A percentile compares a stretch with the other conserved stretches of the same genome.
phyloP scores from a whole-genome alignment of 352 stramenopile species.

The Pythium periplocum region DNA sequence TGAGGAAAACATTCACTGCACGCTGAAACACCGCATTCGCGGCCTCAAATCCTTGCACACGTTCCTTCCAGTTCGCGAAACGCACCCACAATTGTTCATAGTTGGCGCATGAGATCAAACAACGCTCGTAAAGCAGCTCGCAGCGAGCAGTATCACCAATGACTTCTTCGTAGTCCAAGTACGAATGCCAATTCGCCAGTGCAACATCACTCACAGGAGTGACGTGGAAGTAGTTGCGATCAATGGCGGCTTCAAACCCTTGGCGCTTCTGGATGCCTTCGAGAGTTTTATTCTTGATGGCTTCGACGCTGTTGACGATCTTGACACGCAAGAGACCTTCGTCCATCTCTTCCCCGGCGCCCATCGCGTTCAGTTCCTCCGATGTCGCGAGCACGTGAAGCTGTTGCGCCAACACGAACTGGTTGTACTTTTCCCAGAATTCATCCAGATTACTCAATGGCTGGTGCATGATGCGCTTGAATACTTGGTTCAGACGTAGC shows the following conservation, averaged over 20 bases:
- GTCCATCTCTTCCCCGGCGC: conserved; percentile 60
- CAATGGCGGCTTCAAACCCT: conserved; percentile 67
- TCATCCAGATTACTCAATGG: conserved; percentile 74
- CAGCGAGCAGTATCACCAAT: conserved; percentile 40
- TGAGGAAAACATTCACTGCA: conserved; percentile 62
- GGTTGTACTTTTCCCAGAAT: conserved; percentile 85
- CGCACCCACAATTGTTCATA: conserved; percentile 81
- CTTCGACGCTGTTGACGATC: conserved; percentile 73
- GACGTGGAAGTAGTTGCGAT: conserved; percentile 81
- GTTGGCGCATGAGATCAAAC: conserved; percentile 77
- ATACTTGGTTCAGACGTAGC: conserved; percentile 71
- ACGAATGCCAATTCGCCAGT: conserved; percentile 75
- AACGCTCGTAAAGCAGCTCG: conserved; percentile 70
- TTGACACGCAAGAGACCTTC: conserved; percentile 77
- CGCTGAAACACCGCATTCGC: conserved; percentile 62
- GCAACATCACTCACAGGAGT: conserved; percentile 58
- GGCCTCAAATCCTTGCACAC: conserved; percentile 43
- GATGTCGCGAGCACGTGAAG: conserved; percentile 49
- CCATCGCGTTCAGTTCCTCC: conserved; percentile 55
- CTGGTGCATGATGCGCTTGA: conserved; percentile 71
- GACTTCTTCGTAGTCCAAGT: conserved; percentile 76
- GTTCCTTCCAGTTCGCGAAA: conserved; percentile 61
- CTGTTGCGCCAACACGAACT: conserved; percentile 75
- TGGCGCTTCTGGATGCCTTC: conserved; percentile 60
- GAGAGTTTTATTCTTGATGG: conserved; percentile 62